Base-by-base conservation (phyloP, 202 grass and related monocot genomes). In the Carex sylvatica region DNA sequence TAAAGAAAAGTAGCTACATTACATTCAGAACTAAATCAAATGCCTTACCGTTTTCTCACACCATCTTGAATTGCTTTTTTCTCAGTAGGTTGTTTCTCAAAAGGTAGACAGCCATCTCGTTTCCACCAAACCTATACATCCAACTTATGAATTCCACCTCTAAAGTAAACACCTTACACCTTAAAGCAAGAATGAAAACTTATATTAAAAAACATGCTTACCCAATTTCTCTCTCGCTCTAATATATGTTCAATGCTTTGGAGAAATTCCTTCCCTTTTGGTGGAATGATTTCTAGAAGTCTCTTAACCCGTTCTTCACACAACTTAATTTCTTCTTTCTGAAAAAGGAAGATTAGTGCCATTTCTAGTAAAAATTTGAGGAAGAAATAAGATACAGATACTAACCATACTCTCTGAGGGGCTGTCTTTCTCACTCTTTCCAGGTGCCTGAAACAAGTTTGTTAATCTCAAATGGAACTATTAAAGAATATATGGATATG, bases 161-260 rank as follows among this genome's bases (percentile, higher is more conserved):
- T 16, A 87, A 87, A 76, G 83, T 65, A 61, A 65, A 75, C 12
- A 44, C 4, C 13, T 60, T 9, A 53, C 36, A 20, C 52, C 0
- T 58, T 26, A 58, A 22, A 73, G 72, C 15, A 77, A 60, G 53
- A 80, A 51, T 38, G 15, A 38, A 22, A 77, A 58, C 23, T 65
- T 85, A 42, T 35, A 82, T 28, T 30, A 55, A 51, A 36, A 54
- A 36, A 80, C 16, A 83, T 80, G 44, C 77, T 82, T 87, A 98
- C 95, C 95, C 95, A 98, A 82, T 98, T 98, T 79, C 95, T 98
- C 72, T 98, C 95, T 76, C 95, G 91, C 42, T 91, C 92, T 84
- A 98, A 87, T 88, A 98, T 98, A 89, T 98, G 95, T 20, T 98
- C 92, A 40, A 98, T 87, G 84, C 95, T 95, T 86, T 91, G 86